Base-by-base conservation (phyloP, 129 eudicot species). In the Tagetes patula region DNA sequence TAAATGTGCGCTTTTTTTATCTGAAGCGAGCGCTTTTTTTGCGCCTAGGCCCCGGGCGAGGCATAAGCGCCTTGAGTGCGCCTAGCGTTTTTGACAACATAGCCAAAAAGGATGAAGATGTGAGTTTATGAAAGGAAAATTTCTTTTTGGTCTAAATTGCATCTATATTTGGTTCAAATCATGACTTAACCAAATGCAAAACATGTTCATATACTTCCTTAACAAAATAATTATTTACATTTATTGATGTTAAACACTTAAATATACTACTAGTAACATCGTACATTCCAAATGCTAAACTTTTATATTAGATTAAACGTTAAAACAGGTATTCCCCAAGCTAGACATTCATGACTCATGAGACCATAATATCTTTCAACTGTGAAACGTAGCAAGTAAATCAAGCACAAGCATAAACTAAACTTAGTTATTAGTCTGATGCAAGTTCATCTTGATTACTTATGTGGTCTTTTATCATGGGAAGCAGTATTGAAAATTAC, bases 111-210 rank as follows among this genome's bases (percentile, higher is more conserved):
- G 27, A 20, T 34, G 27, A 60, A 34, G 42, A 60, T 34, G 4
- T 34, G 20, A 60, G 43, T 60, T 11, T 33, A 42, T 60, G 42
- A n/a, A 5, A 52, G 5, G 58, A 31, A 52, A 1, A 52, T 20
- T 52, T 20, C 4, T 27, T 56, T 56, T 31, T 8, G 37, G 37
- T 1, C 38, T 9, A 60, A 60, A 3, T 60, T 9, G 40, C 41
- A 10, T 9, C 11, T 33, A 30, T 39, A 30, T 56, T 56, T 33
- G 33, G 14, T 59, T 36, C 42, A 59, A 9, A 59, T 34, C 41
- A 32, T 59, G 41, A 59, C 41, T 59, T 59, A 32, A 59, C 65
- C 41, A 59, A 59, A 59, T 33, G n/a, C 65, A 59, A 33, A 59
- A 59, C 41, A 59, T 59, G 40, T 32, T 49, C 13, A 34, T 48